These are phyloP conservation scores for Ceratocystis cubensis DNA, from an alignment of 2,329 filamentous ascomycete species.

Conservation along the genomic window DNA sequence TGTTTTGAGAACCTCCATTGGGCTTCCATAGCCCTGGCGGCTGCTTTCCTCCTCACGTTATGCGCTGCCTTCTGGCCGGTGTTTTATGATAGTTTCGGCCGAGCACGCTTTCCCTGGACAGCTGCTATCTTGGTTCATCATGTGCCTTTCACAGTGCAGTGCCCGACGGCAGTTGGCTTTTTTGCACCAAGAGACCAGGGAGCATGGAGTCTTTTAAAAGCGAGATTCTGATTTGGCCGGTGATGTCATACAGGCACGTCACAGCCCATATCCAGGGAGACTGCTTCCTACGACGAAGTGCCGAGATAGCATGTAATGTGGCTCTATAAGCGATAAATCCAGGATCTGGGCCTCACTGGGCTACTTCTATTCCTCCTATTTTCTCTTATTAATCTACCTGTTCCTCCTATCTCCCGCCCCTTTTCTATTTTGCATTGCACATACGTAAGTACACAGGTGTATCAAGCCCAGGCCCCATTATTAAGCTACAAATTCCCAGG, in stretches of 20 bases:
- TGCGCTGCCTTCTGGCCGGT: background rate
- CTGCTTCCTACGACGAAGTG: background rate
- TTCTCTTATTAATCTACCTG: background rate
- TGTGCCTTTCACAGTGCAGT: slow-evolving; percentile 1
- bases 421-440: background rate
- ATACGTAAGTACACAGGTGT: background rate
- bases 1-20: background rate
- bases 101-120: background rate
- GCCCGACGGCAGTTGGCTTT: background rate
- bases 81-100: background rate
- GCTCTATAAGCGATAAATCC: background rate
- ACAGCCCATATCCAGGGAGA: background rate
- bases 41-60: background rate
- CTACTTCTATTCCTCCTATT: background rate
- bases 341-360: too few relatives aligned
- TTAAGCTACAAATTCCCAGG: background rate
- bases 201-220: background rate
- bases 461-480: background rate
- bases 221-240: background rate
- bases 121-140: background rate
- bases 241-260: background rate
- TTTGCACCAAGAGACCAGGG: background rate
- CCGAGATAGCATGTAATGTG: background rate
- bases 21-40: background rate
- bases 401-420: background rate